Conservation (phyloP, 2,329 filamentous ascomycete genomes). For the Paecilomyces formosus region DNA sequence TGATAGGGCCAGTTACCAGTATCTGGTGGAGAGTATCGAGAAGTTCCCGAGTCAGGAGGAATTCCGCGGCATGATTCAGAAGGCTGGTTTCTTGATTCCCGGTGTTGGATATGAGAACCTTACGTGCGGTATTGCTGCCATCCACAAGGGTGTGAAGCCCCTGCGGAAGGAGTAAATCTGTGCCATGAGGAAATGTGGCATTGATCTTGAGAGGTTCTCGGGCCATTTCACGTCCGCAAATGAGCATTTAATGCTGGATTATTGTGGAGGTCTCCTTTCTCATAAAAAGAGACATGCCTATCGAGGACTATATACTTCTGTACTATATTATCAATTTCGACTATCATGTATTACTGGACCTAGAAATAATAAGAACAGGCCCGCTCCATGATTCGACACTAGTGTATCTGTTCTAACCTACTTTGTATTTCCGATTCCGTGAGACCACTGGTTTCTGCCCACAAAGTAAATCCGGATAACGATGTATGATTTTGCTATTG, state of each 20-base stretch:
- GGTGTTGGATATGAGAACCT: slow-evolving; percentile 82
- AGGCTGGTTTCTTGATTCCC: slow-evolving; percentile 76
- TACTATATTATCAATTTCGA: neutral
- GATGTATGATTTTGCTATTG: too few species aligned
- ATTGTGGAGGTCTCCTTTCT: too few species aligned
- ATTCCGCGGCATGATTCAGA: slow-evolving; percentile 56
- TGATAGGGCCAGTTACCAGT: slow-evolving; percentile 94
- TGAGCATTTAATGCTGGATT: too few species aligned
- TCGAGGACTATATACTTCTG: neutral
- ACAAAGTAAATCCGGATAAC: too few species aligned
- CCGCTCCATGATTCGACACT: neutral
- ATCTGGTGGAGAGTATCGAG: slow-evolving; percentile 96
- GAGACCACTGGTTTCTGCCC: too few species aligned
- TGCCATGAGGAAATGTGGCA: neutral
- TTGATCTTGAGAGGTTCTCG: neutral
- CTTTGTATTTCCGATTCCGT: too few species aligned
- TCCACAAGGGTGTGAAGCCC: slow-evolving; percentile 94
- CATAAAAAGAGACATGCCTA: neutral
- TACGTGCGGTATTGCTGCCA: slow-evolving; percentile 85
- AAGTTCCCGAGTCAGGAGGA: slow-evolving; percentile 78
- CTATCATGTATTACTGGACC: neutral
- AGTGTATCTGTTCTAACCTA: neutral
- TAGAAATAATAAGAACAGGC: neutral
- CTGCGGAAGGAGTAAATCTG: slow-evolving; percentile 1
- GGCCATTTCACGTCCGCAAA: too few species aligned